Conservation (phyloP, 352 stramenopile species). For the Phytophthora idaei region DNA sequence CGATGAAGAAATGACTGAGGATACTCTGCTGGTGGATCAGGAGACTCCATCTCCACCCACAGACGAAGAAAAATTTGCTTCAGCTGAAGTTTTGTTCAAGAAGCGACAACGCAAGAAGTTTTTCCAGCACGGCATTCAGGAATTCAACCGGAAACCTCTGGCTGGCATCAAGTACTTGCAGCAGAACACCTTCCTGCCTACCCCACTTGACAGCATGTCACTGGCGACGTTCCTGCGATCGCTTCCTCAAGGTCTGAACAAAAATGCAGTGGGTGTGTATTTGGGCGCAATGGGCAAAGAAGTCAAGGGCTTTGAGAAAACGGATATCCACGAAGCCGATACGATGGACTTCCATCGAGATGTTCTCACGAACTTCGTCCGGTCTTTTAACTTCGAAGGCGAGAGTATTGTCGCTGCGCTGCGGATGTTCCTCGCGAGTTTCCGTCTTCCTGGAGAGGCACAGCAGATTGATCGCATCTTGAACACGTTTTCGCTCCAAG, state of each 20-base stretch:
- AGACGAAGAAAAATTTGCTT: conserved; percentile 40
- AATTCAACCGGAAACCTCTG: conserved; percentile 95
- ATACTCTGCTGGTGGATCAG: conserved; percentile 40
- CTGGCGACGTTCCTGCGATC: conserved; percentile 90
- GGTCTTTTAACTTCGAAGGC: conserved; percentile 83
- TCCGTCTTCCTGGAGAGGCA: conserved; percentile 83
- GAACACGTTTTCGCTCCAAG: conserved; percentile 85
- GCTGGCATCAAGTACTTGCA: conserved; percentile 90
- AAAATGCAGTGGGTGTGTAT: conserved; percentile 81
- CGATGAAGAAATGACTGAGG: conserved; percentile 37
- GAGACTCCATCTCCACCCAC: conserved; percentile 8
- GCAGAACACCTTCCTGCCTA: conserved; percentile 77
- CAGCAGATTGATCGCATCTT: conserved; percentile 91
- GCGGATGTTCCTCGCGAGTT: conserved; percentile 86
- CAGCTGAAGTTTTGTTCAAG: conserved; percentile 56
- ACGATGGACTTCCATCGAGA: conserved; percentile 87
- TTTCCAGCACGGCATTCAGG: conserved; percentile 86
- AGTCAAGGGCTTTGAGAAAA: conserved; percentile 75
- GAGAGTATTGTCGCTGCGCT: conserved; percentile 76
- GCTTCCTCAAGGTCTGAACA: conserved; percentile 80
- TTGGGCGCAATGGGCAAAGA: conserved; percentile 88
- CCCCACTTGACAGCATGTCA: conserved; percentile 70
- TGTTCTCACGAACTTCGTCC: conserved; percentile 73
- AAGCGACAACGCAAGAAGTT: conserved; percentile 82
- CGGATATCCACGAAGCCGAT: conserved; percentile 77